A percentile compares a stretch with the other conserved stretches of the same genome.
Conservation (phyloP, 805 yeast species). For the Metschnikowia lochheadii region DNA sequence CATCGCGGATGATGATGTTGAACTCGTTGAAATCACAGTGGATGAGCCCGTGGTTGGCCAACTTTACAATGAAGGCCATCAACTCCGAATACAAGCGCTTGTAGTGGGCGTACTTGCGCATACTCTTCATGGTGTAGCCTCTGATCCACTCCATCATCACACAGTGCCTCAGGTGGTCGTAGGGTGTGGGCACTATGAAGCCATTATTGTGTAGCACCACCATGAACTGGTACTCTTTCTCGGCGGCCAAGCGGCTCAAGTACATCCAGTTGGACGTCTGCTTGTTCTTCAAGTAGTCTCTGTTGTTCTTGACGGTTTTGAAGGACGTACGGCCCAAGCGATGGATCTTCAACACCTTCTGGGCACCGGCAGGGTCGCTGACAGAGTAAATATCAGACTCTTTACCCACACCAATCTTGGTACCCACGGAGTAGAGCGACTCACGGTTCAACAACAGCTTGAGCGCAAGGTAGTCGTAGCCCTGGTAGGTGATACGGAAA, state of each 20-base stretch:
- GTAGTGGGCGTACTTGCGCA: conserved; percentile 66
- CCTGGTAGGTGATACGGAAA: conserved; percentile 79
- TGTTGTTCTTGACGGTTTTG: conserved; percentile 83
- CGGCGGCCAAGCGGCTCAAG: conserved; percentile 83
- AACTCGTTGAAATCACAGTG: conserved; percentile 98
- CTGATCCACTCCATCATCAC: conserved; percentile 87
- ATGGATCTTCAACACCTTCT: conserved; percentile 81
- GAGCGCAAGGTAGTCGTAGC: conserved; percentile 89
- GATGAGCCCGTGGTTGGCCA: conserved; percentile 85
- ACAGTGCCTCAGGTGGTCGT: conserved; percentile 86
- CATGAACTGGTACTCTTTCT: conserved; percentile 90
- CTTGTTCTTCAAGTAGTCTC: conserved; percentile 80
- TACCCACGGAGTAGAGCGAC: conserved; percentile 72
- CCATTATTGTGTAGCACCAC: conserved; percentile 65
- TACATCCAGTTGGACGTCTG: conserved; percentile 90
- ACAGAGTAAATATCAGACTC: conserved; percentile 93
- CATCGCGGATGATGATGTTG: conserved; percentile 79
- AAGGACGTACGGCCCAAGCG: conserved; percentile 93
- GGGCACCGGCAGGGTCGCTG: conserved; percentile 57
- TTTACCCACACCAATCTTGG: conserved; percentile 93
- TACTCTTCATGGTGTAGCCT: conserved; percentile 87
- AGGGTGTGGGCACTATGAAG: conserved; percentile 84
- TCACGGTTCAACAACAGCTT: conserved; percentile 76
- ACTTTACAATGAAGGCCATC: conserved; percentile 79
- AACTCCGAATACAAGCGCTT: conserved; percentile 74